Conservation (phyloP, 2,329 filamentous ascomycete species). For the Verticillium klebahnii region DNA sequence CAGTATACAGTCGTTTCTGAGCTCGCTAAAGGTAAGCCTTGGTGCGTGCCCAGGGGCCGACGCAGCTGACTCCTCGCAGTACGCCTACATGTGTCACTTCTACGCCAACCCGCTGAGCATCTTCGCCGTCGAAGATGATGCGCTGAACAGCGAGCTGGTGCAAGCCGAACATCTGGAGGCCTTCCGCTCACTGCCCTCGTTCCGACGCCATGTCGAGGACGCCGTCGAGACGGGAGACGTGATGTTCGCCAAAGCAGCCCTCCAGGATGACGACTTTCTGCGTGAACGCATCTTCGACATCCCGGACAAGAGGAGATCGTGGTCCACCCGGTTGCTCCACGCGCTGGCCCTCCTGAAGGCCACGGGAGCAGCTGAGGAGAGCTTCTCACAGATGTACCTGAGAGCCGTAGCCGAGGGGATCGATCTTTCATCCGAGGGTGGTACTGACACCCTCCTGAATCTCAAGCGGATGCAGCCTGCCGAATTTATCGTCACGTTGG, state of each 20-base stretch:
- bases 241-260: constrained; percentile 42
- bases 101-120: constrained; percentile 73
- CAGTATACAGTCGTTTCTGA: constrained; percentile 67
- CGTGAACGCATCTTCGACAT: constrained; percentile 32
- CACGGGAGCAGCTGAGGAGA: constrained; percentile 26
- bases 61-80: constrained; percentile 39
- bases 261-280: constrained; percentile 58
- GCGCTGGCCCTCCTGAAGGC: constrained; percentile 42
- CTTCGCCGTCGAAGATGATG: constrained; percentile 35
- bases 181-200: constrained; percentile 65
- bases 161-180: constrained; percentile 62
- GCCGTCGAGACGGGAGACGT: constrained; percentile 37
- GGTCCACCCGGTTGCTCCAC: constrained; percentile 40
- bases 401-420: constrained; percentile 55
- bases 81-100: constrained; percentile 82
- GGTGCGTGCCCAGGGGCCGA: background rate
- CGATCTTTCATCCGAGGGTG: constrained; percentile 34
- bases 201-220: constrained; percentile 50
- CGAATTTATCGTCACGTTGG: constrained; percentile 36
- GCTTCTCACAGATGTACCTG: constrained; percentile 56
- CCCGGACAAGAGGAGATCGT: constrained; percentile 26
- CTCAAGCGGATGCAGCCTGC: constrained; percentile 58
- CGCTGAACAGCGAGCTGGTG: constrained; percentile 27
- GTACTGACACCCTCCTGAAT: constrained; percentile 49
- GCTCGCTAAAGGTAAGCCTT: constrained; percentile 57